These are phyloP conservation scores for Kitagawia praeruptora DNA, from an alignment of 129 eudicot genomes.

Conservation along the genomic window DNA sequence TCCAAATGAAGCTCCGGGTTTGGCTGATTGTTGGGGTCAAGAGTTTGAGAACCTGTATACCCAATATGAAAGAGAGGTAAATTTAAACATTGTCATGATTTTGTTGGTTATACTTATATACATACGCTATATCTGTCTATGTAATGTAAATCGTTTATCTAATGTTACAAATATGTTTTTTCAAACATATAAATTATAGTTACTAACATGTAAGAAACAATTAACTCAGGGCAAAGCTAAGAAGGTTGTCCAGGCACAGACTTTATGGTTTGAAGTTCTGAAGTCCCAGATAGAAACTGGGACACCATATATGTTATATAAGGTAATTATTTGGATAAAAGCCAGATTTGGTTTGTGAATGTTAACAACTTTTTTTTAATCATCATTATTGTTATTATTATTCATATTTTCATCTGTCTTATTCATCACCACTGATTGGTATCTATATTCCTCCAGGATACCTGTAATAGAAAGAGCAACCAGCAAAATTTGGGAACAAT, in stretches of 20 bases:
- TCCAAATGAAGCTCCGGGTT: conserved; percentile 65
- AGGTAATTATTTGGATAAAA: conserved; percentile 22
- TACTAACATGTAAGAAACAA: background rate
- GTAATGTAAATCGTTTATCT: background rate
- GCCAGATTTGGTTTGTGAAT: background rate
- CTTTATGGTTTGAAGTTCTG: conserved; percentile 49
- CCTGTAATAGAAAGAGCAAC: conserved; percentile 65
- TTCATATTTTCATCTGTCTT: background rate
- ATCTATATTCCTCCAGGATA: conserved; percentile 27
- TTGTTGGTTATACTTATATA: background rate
- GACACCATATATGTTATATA: conserved; percentile 59
- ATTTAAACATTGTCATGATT: background rate
- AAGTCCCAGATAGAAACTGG: conserved; percentile 62
- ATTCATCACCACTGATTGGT: background rate
- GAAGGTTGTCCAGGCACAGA: conserved; percentile 52
- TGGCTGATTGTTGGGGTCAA: conserved; percentile 68
- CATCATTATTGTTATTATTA: background rate
- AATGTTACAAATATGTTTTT: background rate
- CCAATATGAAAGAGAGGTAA: conserved; percentile 49
- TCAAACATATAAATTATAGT: background rate
- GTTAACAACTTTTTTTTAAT: background rate
- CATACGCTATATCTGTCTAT: background rate
- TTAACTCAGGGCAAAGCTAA: conserved; percentile 41
- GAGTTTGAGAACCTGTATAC: conserved; percentile 47
- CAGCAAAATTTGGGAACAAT: conserved; percentile 61